Evolutionary conservation across 2,329 filamentous ascomycete species (phyloP).

Genomic region (Fusarium foetens): DNA sequence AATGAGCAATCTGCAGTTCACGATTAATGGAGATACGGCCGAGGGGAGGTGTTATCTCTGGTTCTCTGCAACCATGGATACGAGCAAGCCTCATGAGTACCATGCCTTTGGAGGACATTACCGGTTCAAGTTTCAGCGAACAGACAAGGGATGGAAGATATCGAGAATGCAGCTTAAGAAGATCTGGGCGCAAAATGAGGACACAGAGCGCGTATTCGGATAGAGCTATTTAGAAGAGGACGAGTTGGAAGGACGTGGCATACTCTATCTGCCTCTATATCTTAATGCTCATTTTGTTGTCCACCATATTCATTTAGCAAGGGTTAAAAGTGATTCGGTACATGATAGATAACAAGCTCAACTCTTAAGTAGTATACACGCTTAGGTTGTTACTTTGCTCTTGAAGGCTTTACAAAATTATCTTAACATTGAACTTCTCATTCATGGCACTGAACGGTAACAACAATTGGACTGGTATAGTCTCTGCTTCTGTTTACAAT

Average conservation of each 20-base stretch:
- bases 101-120: background rate
- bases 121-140: background rate
- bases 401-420: accelerated
- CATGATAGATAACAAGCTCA: background rate
- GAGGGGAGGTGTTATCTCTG: background rate
- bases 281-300: background rate
- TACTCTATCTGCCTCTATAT: background rate
- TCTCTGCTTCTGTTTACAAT: background rate
- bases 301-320: background rate
- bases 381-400: accelerated
- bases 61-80: background rate
- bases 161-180: background rate
- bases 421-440: background rate
- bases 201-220: background rate
- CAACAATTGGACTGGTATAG: background rate
- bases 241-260: accelerated
- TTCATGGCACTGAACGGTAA: background rate
- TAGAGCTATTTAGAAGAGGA: background rate
- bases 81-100: background rate
- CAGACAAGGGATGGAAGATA: background rate
- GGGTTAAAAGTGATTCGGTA: background rate
- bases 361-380: background rate
- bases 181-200: background rate
- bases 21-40: accelerated
- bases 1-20: background rate